Evolutionary conservation across 805 yeast species (phyloP).

Genomic region (Saccharomycopsis sp.): DNA sequence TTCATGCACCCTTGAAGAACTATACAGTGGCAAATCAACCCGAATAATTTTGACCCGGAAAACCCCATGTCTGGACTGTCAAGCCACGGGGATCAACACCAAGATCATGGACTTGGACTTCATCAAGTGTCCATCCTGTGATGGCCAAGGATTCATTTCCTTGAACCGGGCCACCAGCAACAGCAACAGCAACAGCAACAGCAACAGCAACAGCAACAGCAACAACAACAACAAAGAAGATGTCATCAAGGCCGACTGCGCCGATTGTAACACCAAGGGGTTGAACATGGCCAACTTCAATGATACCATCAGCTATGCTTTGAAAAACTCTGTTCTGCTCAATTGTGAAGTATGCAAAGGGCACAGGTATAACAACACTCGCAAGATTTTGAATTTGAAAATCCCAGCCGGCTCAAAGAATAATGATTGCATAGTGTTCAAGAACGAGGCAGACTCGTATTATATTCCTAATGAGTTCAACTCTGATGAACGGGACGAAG

Average conservation of each 20-base stretch:
- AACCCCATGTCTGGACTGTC: constrained; percentile 40
- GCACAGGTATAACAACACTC: constrained; percentile 36
- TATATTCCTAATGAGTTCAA: no score
- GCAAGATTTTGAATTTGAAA: constrained; percentile 43
- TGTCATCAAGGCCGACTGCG: constrained; percentile 38
- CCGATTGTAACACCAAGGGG: constrained; percentile 37
- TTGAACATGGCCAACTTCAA: constrained; percentile 23
- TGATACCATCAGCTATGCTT: not conserved
- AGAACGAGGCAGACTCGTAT: constrained; percentile 51
- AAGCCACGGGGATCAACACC: constrained; percentile 41
- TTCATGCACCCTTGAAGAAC: constrained; percentile 43
- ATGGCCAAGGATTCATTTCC: constrained; percentile 35
- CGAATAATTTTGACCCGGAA: constrained; percentile 47
- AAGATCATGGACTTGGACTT: constrained; percentile 7
- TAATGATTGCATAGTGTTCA: constrained; percentile 43
- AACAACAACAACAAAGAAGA: no score
- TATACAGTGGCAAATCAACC: constrained; percentile 47
- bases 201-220: no score
- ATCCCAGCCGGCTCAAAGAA: constrained; percentile 47
- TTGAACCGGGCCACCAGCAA: constrained; percentile 39
- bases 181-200: no score
- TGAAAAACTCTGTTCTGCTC: constrained; percentile 19
- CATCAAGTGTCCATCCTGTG: constrained; percentile 31
- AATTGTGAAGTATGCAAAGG: constrained; percentile 38
- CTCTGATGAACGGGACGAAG: no score